These are phyloP conservation scores for Bipolaris cookei DNA, from an alignment of 2,329 filamentous ascomycete genomes.

Conservation along the genomic window DNA sequence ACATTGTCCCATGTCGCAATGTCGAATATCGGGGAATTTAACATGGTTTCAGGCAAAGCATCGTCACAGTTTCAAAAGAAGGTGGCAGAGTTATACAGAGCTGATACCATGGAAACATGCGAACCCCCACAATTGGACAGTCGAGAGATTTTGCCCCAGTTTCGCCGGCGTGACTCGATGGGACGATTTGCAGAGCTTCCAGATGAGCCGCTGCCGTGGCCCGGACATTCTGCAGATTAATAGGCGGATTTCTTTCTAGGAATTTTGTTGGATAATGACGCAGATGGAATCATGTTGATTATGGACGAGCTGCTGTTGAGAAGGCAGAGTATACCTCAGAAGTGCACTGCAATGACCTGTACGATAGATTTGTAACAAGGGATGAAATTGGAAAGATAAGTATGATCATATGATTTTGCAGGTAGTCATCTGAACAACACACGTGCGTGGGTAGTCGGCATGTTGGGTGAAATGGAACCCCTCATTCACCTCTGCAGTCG, in stretches of 20 bases:
- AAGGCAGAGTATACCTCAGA: background rate
- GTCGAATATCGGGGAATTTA: background rate
- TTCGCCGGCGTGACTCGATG: background rate
- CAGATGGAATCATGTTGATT: background rate
- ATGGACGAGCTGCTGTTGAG: background rate
- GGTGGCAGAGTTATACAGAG: background rate
- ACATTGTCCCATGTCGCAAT: background rate
- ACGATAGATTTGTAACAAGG: background rate
- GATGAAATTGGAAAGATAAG: too few relatives aligned
- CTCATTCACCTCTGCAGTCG: too few relatives aligned
- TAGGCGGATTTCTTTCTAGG: background rate
- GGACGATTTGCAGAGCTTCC: conserved; percentile 14
- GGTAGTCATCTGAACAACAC: background rate
- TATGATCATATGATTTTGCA: background rate
- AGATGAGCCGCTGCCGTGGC: conserved; percentile 14
- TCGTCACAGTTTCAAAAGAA: conserved; percentile 3
- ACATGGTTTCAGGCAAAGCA: background rate
- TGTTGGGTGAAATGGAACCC: too few relatives aligned
- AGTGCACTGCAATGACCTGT: background rate
- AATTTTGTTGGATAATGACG: too few relatives aligned
- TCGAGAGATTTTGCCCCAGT: conserved; percentile 7
- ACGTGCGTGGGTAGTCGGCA: background rate
- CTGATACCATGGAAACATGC: conserved; percentile 17
- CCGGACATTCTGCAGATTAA: background rate
- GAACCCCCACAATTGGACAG: conserved; percentile 15